Base-by-base conservation (phyloP, 139 green algal species). In the Edaphochlamys debaryana region DNA sequence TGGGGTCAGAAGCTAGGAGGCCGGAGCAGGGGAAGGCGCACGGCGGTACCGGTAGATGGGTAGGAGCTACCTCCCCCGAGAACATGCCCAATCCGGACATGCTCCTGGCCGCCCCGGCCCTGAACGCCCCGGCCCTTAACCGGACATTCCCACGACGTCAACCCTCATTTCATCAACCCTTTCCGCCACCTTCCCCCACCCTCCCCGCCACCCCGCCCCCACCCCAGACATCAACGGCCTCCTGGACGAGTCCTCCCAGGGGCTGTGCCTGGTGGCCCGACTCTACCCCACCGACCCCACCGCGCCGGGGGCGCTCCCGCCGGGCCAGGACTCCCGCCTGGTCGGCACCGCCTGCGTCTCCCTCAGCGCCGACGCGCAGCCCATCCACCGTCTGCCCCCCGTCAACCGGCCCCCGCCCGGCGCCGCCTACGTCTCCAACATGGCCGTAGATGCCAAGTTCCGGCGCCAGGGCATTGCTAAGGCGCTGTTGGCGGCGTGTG, bases 371-470 rank as follows among this genome's bases (percentile, higher is more conserved):
- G 32, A 37, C 6, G 52, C 42, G 29, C 29, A 36, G 20, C 40
- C 20, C 22, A 1, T 79, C 7, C 73, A 29, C 23, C 56, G 74
- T 23, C 58, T 71, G 50, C 48, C 58, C 32, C 34, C 34, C 2
- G 50, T 64, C 13, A 74, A 76, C 56, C 66, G 34, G 34, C 62
- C 73, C 4, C 73, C 80, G 67, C 38, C n/a, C 5, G 41, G 8
- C 7, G 41, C 52, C 3, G 63, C 48, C 9, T 90, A 85, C 74
- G 38, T 89, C 5, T 79, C 32, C 63, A 89, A 89, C 77, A 86
- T 89, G 79, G 85, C 85, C 9, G 85, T 89, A 3, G 85, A 86
- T 32, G 69, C 85, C 1, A 75, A 85, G 56, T 29, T 29, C n/a
- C 60, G 75, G 30, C 75, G 70, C 17, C 42, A 38, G 40, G 78